Conservation (phyloP, 495 filamentous ascomycete species). For the Penicillium goetzii region DNA sequence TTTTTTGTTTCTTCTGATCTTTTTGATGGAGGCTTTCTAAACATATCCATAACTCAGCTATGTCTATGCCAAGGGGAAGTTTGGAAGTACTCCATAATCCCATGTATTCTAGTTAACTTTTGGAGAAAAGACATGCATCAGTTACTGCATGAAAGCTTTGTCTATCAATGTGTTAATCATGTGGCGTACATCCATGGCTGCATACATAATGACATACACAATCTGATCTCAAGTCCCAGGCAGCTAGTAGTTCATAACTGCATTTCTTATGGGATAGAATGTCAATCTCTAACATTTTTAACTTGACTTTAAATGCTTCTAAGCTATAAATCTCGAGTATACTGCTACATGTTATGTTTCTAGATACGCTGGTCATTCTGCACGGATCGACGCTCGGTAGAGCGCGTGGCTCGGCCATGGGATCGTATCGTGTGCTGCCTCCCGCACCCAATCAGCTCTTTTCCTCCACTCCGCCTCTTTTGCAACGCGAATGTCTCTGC, state of each 20-base stretch:
- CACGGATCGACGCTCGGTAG: conserved; percentile 9
- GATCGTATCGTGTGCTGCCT: conserved; percentile 25
- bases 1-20: neutral
- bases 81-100: neutral
- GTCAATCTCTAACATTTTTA: neutral
- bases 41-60: neutral
- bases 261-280: neutral
- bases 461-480: conserved; percentile 22
- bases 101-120: conserved; percentile 2
- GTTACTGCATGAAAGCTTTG: neutral
- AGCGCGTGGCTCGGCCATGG: conserved; percentile 26
- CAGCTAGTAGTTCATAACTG: neutral
- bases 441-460: conserved; percentile 23
- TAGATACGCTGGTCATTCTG: neutral
- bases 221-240: neutral
- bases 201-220: neutral
- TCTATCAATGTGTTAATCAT: neutral
- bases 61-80: neutral
- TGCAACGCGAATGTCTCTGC: conserved; percentile 27
- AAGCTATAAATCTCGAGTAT: neutral
- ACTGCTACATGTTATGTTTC: neutral
- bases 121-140: neutral
- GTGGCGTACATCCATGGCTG: neutral
- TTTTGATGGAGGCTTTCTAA: neutral
- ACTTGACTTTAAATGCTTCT: no score